Base-by-base conservation (phyloP, 1,284 basidiomycete species). In the Sporisorium scitamineum region DNA sequence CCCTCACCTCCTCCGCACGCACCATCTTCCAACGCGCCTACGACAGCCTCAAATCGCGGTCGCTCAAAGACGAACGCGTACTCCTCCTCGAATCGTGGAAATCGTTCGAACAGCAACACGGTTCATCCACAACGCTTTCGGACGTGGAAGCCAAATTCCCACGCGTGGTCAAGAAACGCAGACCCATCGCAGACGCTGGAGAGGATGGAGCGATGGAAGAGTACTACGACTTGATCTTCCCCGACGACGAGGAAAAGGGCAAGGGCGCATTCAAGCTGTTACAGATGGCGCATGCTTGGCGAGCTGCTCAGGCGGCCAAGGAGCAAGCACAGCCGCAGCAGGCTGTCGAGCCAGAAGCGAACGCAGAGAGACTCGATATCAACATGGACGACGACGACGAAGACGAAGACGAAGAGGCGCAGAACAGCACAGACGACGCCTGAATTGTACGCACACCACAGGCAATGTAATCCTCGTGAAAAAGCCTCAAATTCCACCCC, bases 51-150 rank as follows among this genome's bases (percentile, higher is more conserved):
- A 94, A 93, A 85, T 87, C 84, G 47, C 92, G 91, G 78, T 90
- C 89, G 5, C 88, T 96, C 59, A 97, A 97, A 86, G 92, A 92
- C 81, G 94, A 97, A 92, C 93, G 95, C 60, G 93, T 94, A 45
- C 91, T 93, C 7, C 87, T 98, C 11, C 89, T 97, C 22, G 93
- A 95, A 84, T 91, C 93, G 1, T 98, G 95, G 95, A 96, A 95
- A 87, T 88, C 90, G 4, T 95, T 95, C 83, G 95, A 98, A 86
- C 88, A 91, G 75, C 89, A 90, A 51, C 88, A 94, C 76, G 94
- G 95, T 20, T 88, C 67, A 8, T n/a, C 58, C 5, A 44, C 54
- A 2, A 76, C 76, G n/a, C 88, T 92, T 31, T 88, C 89, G 27
- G 92, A 91, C 86, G 94, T 98, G 16, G 90, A 95, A 80, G 90